Evolutionary conservation across 805 yeast species (phyloP), one percentile per base, ranked within the genome.

Genomic region (Ogataea methanolica): DNA sequence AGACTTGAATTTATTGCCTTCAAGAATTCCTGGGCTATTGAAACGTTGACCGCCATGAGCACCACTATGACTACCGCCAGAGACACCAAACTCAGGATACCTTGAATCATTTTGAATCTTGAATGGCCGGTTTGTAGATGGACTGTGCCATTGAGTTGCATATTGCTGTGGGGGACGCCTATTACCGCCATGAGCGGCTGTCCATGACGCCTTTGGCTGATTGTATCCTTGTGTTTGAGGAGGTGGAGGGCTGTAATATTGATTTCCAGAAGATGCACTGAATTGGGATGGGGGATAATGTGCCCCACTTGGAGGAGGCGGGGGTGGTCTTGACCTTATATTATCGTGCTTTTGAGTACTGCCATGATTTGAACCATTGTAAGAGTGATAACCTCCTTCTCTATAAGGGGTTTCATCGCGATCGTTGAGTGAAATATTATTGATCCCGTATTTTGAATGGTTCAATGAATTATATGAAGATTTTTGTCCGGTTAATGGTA

Each of bases 361-460:
- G 12, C 11, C 11, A 26, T 26, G 11, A 11, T 26, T 26, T 26
- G 12, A 26, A 26, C 31, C 12, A 26, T 26, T 26, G 31, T 6
- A 26, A 9, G 31, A 26, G 11, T 9, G 31, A 26, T 26, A 26
- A 26, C 33, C 17, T 14, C 41, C 33, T 23, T 14, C 19, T 19
- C 26, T 17, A 39, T 39, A 23, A 8, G 33, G 14, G 17, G 19
- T 11, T 22, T 16, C 15, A 33, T 41, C 41, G 12, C 41, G 17
- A 26, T 44, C 34, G 19, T 45, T 49, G 5, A 34, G 33, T 15
- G 46, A 43, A 14, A 44, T 44, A 29, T 26, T 39, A 44, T 39
- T 39, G 19, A 43, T 52, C 5, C 58, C 55, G 33, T 55, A 51
- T 38, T 44, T 51, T 15, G 58, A 56, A 44, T 54, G 58, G 33